Base-by-base conservation (phyloP, 139 green algal genomes). In the Edaphochlamys debaryana region DNA sequence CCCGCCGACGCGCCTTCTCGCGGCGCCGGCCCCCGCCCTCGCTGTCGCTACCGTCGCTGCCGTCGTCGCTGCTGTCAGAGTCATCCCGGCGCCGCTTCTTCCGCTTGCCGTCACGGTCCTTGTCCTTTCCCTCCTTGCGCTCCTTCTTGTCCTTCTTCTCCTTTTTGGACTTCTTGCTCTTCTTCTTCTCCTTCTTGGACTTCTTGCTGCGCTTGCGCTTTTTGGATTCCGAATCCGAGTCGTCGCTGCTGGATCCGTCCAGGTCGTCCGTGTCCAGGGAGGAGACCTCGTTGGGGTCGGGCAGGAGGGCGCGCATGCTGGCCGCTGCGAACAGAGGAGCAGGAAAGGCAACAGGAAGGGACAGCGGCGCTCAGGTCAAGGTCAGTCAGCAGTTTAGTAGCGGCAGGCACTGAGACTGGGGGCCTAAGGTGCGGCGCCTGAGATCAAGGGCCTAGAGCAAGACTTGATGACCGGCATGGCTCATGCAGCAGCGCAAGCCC, bases 71-170 rank as follows among this genome's bases (percentile, higher is more conserved):
- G 42, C 67, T 15, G 30, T 30, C 29, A 4, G 64, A 62, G 19
- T 60, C 42, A 42, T 22, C 13, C 42, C 42, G 41, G 13, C 42
- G 60, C 73, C 30, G 38, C 73, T 80, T 80, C 73, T 69, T 58
- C 30, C n/a, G 25, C 74, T 80, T 80, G n/a, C n/a, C n/a, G n/a
- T n/a, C n/a, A n/a, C n/a, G n/a, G n/a, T n/a, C n/a, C n/a, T n/a
- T n/a, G 23, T 70, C 58, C 74, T 80, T 70, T 29, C 60, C 56
- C 42, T 77, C 58, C 74, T 90, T 86, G 36, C 41, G 41, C 45
- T 88, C 86, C 70, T 89, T 67, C 45, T 85, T 90, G 23, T 87
- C 79, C 63, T 80, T 83, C 62, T 88, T 87, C 62, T 79, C 37
- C 60, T 80, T 81, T 38, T 86, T 87, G 40, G 62, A 40, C 37